Evolutionary conservation across 164 flowering plant genomes (phyloP).

Genomic region (Umbellularia californica): DNA sequence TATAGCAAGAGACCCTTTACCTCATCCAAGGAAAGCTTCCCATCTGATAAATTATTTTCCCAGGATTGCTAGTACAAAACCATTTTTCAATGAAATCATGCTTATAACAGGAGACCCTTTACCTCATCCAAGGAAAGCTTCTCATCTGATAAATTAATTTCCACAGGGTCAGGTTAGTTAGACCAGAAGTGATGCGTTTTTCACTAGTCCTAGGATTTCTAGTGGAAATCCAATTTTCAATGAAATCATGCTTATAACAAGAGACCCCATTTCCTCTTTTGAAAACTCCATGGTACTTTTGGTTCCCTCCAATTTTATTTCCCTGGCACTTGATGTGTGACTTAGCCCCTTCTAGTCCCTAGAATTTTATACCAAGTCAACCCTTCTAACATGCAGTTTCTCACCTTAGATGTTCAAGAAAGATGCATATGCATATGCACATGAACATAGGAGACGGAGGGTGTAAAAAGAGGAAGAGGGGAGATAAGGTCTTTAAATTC

Average conservation of each 20-base stretch:
- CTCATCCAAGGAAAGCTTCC: too few species aligned
- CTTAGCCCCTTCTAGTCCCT: conserved; percentile 8
- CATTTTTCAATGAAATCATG: conserved; percentile 24
- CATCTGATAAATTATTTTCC: too few species aligned
- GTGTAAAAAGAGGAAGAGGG: conserved; percentile 74
- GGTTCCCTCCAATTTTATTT: conserved; percentile 47
- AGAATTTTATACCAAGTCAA: not conserved
- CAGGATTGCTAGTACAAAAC: not conserved
- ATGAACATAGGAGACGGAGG: conserved; percentile 22
- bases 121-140: too few species aligned
- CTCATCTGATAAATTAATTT: too few species aligned
- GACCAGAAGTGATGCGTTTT: not conserved
- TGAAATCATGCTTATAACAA: conserved; percentile 27
- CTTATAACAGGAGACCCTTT: conserved; percentile 20
- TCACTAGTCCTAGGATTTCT: conserved; percentile 2
- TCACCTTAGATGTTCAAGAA: not conserved
- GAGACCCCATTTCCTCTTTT: conserved; percentile 17
- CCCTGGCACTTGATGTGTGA: conserved; percentile 57
- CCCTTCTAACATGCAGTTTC: not conserved
- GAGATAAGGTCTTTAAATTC: conserved; percentile 61
- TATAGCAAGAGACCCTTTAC: conserved; percentile 16
- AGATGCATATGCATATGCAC: conserved; percentile 25
- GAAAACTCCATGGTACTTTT: conserved; percentile 16
- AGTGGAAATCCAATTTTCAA: conserved; percentile 10
- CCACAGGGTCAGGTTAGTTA: too few species aligned